Percentiles rank a stretch among this genome's conserved stretches.
These are phyloP conservation scores for Prillingera fragicola DNA, from an alignment of 1,284 basidiomycete species.

Conservation along the genomic window DNA sequence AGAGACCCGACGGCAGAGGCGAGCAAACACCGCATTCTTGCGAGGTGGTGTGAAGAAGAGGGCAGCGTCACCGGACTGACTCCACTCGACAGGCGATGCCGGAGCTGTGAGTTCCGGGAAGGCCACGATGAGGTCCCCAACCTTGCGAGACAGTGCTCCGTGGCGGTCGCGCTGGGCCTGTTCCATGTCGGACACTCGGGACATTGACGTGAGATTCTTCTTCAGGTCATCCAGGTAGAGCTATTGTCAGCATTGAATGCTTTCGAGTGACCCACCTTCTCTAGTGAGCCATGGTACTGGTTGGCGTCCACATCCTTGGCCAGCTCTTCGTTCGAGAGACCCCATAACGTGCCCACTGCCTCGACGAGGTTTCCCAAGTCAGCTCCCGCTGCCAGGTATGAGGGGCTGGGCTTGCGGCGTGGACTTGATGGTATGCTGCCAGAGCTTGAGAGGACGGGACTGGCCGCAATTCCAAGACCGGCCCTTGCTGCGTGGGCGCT, in stretches of 20 bases:
- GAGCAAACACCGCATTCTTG: conserved; percentile 29
- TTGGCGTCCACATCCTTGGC: conserved; percentile 34
- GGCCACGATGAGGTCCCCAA: conserved; percentile 18
- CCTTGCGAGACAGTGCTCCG: conserved; percentile 16
- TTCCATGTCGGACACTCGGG: conserved; percentile 16
- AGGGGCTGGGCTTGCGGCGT: no score
- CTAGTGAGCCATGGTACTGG: conserved; percentile 25
- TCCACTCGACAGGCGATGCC: conserved; percentile 3
- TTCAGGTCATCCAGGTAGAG: conserved; percentile 42
- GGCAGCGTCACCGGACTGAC: not conserved
- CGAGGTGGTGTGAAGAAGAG: conserved; percentile 34
- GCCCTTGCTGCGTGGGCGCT: conserved; percentile 4
- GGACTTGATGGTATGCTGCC: no score
- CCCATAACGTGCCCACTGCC: conserved; percentile 38
- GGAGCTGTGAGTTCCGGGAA: conserved; percentile 33
- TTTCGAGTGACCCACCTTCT: conserved; percentile 29
- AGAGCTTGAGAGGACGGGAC: not conserved
- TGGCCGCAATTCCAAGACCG: no score
- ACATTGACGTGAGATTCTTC: conserved; percentile 21
- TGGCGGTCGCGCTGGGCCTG: conserved; percentile 24
- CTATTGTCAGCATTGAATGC: conserved; percentile 8
- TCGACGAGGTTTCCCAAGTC: conserved; percentile 19
- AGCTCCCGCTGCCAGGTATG: no score
- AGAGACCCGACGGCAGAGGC: conserved; percentile 19
- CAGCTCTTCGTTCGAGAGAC: conserved; percentile 24